phyloP scores from a whole-genome alignment of 2,329 filamentous ascomycete genomes.

The Madurella fahalii region DNA sequence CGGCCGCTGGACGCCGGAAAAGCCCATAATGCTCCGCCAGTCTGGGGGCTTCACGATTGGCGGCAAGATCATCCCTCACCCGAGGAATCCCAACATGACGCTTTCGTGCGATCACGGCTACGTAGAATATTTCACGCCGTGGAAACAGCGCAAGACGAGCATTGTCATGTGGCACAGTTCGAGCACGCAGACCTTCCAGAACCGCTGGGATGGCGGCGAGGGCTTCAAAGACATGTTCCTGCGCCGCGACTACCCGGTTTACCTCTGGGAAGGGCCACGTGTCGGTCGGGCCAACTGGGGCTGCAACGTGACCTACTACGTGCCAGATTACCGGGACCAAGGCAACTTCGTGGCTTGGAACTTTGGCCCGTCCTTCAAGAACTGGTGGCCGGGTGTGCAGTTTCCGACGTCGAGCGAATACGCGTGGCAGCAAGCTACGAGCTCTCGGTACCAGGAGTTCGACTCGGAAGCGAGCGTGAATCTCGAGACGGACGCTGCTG shows the following conservation, averaged over 20 bases:
- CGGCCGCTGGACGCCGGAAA: not conserved
- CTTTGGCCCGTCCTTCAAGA: constrained; percentile 30
- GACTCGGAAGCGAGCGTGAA: constrained; percentile 32
- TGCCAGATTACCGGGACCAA: constrained; percentile 32
- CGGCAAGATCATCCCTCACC: constrained; percentile 29
- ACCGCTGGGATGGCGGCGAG: constrained; percentile 37
- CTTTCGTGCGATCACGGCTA: constrained; percentile 38
- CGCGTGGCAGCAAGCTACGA: constrained; percentile 34
- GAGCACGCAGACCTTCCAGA: constrained; percentile 36
- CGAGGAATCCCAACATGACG: constrained; percentile 29
- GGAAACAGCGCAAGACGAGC: constrained; percentile 31
- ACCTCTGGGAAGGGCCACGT: constrained; percentile 36
- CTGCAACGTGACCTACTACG: constrained; percentile 31
- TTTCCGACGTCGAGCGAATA: constrained; percentile 31
- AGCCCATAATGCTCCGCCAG: constrained; percentile 28
- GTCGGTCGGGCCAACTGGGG: constrained; percentile 36
- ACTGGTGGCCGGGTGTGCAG: constrained; percentile 34
- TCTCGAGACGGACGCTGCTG: constrained; percentile 33
- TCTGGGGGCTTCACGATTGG: constrained; percentile 35
- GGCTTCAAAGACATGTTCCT: constrained; percentile 39
- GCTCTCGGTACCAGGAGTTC: constrained; percentile 34
- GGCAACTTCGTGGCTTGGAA: constrained; percentile 36
- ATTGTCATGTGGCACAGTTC: constrained; percentile 39
- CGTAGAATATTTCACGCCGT: constrained; percentile 37
- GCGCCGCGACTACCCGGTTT: constrained; percentile 36